A percentile compares a stretch with the other conserved stretches of the same genome.
These are phyloP conservation scores for Debaryomyces prosopidis DNA, from an alignment of 805 yeast genomes.

Conservation along the genomic window DNA sequence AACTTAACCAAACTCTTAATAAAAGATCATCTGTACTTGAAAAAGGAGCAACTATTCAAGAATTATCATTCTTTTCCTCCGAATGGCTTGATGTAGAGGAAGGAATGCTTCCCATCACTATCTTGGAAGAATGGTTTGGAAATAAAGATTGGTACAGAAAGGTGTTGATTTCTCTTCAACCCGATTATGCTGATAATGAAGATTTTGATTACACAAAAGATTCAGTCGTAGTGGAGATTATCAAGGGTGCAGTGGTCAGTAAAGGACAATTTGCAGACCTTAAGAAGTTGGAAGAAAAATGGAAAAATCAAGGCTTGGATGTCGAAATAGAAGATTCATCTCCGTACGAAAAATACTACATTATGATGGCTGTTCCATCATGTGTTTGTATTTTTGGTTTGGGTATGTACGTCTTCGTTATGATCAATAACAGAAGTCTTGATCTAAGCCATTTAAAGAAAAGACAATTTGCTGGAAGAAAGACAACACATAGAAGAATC, in stretches of 20 bases:
- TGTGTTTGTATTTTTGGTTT: slow-evolving; percentile 59
- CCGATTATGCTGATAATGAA: slow-evolving; percentile 62
- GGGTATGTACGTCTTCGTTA: slow-evolving; percentile 64
- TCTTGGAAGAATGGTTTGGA: slow-evolving; percentile 63
- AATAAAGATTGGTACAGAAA: slow-evolving; percentile 49
- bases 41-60: slow-evolving; percentile 34
- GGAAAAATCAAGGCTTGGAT: slow-evolving; percentile 17
- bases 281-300: slow-evolving; percentile 34
- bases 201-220: slow-evolving; percentile 56
- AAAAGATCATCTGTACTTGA: slow-evolving; percentile 38
- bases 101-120: slow-evolving; percentile 65
- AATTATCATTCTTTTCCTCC: slow-evolving; percentile 58
- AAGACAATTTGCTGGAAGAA: slow-evolving; percentile 27
- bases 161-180: slow-evolving; percentile 72
- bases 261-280: slow-evolving; percentile 48
- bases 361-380: slow-evolving; percentile 69
- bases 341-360: slow-evolving; percentile 58
- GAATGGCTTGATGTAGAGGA: slow-evolving; percentile 67
- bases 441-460: slow-evolving; percentile 44
- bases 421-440: slow-evolving; percentile 44
- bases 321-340: slow-evolving; percentile 45
- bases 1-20: background rate
- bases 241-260: slow-evolving; percentile 54
- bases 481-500: slow-evolving; percentile 29
- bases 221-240: slow-evolving; percentile 45